These are phyloP conservation scores for Coriolopsis trogii DNA, from an alignment of 1,284 basidiomycete genomes.

Conservation along the genomic window DNA sequence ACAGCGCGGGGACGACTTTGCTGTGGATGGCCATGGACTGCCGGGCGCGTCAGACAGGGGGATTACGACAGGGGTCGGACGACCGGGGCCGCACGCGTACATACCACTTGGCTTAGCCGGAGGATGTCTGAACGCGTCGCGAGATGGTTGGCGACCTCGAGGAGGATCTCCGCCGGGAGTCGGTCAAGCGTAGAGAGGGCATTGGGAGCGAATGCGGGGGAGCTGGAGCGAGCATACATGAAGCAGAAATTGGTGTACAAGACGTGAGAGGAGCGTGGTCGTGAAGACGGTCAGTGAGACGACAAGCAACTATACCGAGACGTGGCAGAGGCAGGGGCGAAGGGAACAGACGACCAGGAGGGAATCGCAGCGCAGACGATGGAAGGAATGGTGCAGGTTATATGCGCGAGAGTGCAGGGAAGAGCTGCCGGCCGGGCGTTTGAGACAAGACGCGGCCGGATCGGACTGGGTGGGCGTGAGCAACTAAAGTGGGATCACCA, in stretches of 20 bases:
- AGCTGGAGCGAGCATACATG: not conserved
- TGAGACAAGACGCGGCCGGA: not conserved
- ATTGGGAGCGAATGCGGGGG: not conserved
- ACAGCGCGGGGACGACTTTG: slow-evolving; percentile 59
- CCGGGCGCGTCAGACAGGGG: not conserved
- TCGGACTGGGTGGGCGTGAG: not conserved
- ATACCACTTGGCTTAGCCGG: slow-evolving; percentile 58
- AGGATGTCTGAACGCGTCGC: slow-evolving; percentile 54
- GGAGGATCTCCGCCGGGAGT: slow-evolving; percentile 62
- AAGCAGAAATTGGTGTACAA: not conserved
- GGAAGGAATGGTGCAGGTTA: not conserved
- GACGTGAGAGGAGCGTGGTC: not conserved
- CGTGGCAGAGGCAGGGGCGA: not conserved
- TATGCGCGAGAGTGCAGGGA: not conserved
- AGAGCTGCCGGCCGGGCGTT: not conserved
- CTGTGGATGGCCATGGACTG: slow-evolving; percentile 50
- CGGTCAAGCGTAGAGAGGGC: slow-evolving; percentile 9
- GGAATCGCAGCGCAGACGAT: not conserved
- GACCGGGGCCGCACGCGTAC: slow-evolving; percentile 36
- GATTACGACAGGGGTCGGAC: slow-evolving; percentile 11
- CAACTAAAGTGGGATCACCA: not conserved
- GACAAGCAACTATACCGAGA: not conserved
- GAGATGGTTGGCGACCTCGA: slow-evolving; percentile 61
- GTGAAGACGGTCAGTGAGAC: not conserved
- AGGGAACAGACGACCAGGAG: not conserved